Evolutionary conservation across 768 basidiomycete genomes (phyloP).

Genomic region (Rhodotorula paludigena): DNA sequence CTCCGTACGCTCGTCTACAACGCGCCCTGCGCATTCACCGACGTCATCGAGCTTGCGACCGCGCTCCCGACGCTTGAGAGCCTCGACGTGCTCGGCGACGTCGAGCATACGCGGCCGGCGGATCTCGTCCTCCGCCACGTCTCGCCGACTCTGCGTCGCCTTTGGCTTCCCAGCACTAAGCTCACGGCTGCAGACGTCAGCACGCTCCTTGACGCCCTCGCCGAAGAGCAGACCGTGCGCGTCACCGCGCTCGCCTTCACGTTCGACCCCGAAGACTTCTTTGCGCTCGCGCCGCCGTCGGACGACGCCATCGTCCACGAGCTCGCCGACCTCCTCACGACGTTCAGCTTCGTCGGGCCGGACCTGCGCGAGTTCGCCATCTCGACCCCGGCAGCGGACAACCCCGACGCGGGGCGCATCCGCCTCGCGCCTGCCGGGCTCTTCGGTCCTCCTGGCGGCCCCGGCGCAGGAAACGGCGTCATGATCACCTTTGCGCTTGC

Average conservation of each 20-base stretch:
- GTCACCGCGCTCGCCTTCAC: conserved; percentile 16
- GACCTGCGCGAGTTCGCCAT: background rate
- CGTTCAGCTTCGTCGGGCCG: conserved; percentile 1
- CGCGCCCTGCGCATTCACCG: conserved; percentile 2
- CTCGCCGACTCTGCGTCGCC: conserved; percentile 4
- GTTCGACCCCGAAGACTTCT: conserved; percentile 12
- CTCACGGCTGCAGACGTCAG: background rate
- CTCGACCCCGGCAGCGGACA: conserved; percentile 3
- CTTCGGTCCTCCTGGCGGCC: background rate
- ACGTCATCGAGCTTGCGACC: conserved; percentile 4
- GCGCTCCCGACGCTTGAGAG: conserved; percentile 3
- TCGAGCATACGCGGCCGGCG: background rate
- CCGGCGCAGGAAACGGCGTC: too few species aligned
- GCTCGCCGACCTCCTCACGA: background rate
- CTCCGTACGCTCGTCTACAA: conserved; percentile 18
- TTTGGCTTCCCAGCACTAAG: conserved; percentile 8
- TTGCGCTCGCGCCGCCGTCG: background rate
- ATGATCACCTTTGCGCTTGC: background rate
- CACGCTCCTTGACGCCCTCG: background rate
- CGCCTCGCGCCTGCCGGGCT: background rate
- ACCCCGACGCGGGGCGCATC: background rate
- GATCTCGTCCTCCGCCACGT: background rate
- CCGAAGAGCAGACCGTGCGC: background rate
- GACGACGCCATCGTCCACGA: background rate
- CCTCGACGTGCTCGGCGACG: conserved; percentile 14